A percentile compares a stretch with the other conserved stretches of the same genome.
These are phyloP conservation scores for Tuber microsphaerosporum DNA, from an alignment of 495 filamentous ascomycete species.

Conservation along the genomic window DNA sequence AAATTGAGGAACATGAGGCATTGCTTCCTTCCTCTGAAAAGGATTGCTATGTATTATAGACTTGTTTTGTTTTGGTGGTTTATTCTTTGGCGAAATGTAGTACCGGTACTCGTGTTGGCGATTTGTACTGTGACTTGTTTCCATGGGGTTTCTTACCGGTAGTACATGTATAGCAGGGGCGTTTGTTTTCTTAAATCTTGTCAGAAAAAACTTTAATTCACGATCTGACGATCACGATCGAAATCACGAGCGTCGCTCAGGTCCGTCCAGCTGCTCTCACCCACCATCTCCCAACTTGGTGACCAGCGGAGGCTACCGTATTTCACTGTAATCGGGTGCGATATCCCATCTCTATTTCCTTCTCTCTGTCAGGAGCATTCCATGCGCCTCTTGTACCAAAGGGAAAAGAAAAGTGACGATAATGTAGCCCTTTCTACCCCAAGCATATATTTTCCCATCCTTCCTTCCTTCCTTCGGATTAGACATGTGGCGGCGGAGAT, in stretches of 20 bases:
- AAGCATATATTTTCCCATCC: not conserved
- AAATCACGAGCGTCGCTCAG: not conserved
- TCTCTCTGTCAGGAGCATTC: not conserved
- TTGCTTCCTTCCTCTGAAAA: constrained; percentile 5
- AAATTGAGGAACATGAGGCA: not conserved
- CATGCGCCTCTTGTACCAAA: not conserved
- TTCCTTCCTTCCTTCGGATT: not conserved
- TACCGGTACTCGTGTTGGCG: not conserved
- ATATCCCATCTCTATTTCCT: not conserved
- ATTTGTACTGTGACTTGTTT: not conserved
- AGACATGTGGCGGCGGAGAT: not conserved
- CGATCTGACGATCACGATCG: not conserved
- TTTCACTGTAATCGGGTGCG: not conserved
- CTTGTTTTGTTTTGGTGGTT: not conserved
- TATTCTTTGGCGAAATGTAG: not conserved
- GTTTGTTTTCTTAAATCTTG: not conserved
- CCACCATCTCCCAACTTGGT: not conserved
- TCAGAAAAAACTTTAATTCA: not conserved
- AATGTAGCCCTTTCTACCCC: not conserved
- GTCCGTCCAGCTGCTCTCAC: not conserved
- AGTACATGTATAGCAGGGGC: not conserved
- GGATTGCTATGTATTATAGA: not conserved
- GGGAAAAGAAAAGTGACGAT: not conserved
- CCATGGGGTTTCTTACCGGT: not conserved
- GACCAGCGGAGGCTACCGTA: not conserved